phyloP scores from a whole-genome alignment of 2,329 filamentous ascomycete genomes.

The Paecilomyces sp. region DNA sequence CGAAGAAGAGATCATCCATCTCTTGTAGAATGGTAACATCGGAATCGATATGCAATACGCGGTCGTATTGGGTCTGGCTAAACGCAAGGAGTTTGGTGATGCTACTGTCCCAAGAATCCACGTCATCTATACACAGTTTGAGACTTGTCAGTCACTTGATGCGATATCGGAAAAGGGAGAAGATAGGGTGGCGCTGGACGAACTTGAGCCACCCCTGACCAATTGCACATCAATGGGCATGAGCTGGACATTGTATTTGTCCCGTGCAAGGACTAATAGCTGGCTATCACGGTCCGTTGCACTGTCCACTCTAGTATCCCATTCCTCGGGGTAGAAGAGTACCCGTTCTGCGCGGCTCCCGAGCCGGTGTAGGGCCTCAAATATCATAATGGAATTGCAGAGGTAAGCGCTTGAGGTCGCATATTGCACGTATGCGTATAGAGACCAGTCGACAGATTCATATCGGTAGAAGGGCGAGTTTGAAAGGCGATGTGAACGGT shows the following conservation, averaged over 20 bases:
- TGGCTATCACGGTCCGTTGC: constrained; percentile 32
- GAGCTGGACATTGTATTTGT: constrained; percentile 44
- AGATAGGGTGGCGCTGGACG: constrained; percentile 4
- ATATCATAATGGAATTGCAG: constrained; percentile 37
- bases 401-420: constrained; percentile 34
- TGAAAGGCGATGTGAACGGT: constrained; percentile 4
- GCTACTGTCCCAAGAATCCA: constrained; percentile 53
- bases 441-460: constrained; percentile 30
- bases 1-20: constrained; percentile 65
- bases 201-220: constrained; percentile 19
- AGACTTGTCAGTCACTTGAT: background rate
- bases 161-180: background rate
- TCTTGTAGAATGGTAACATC: constrained; percentile 56
- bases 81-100: constrained; percentile 65
- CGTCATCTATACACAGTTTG: constrained; percentile 9
- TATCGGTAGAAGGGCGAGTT: constrained; percentile 7
- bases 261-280: constrained; percentile 42
- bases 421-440: constrained; percentile 38
- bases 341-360: constrained; percentile 34
- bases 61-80: constrained; percentile 56
- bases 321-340: constrained; percentile 35
- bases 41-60: constrained; percentile 54
- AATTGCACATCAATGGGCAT: constrained; percentile 39
- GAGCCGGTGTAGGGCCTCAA: constrained; percentile 31
- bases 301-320: constrained; percentile 26